A percentile compares a stretch with the other conserved stretches of the same genome.
Evolutionary conservation across 2,329 filamentous ascomycete genomes (phyloP).

Genomic region (Fusarium nurragi): DNA sequence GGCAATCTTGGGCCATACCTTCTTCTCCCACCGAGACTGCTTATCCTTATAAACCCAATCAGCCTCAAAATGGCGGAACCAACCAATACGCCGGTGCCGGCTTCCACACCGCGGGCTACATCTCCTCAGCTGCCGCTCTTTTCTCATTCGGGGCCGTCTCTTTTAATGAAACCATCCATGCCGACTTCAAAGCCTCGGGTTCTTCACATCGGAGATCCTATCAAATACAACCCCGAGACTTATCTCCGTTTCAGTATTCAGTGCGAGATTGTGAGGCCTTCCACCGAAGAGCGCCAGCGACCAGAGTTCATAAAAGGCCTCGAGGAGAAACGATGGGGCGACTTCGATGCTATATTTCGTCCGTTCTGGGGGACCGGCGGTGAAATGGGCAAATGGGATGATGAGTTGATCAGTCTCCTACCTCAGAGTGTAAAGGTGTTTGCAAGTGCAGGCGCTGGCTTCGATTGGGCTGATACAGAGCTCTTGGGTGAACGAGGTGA

Average conservation of each 20-base stretch:
- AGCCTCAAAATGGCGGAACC: constrained; percentile 57
- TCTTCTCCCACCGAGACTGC: not conserved
- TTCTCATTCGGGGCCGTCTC: constrained; percentile 40
- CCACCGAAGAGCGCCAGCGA: constrained; percentile 60
- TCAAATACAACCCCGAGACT: constrained; percentile 60
- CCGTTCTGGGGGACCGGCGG: constrained; percentile 72
- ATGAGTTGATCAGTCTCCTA: constrained; percentile 65
- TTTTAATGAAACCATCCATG: constrained; percentile 40
- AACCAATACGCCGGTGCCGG: constrained; percentile 57
- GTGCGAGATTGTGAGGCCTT: constrained; percentile 63
- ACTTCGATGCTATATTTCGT: constrained; percentile 65
- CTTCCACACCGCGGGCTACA: constrained; percentile 55
- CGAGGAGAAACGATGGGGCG: constrained; percentile 62
- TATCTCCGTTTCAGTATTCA: constrained; percentile 55
- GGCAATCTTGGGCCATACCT: not conserved
- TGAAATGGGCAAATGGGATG: constrained; percentile 73
- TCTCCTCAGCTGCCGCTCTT: constrained; percentile 45
- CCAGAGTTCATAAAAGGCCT: constrained; percentile 60
- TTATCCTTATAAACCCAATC: constrained; percentile 1
- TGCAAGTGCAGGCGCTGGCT: constrained; percentile 71
- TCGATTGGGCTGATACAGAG: constrained; percentile 72
- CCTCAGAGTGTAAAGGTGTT: constrained; percentile 68
- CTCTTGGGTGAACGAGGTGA: constrained; percentile 68
- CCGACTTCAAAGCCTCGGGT: constrained; percentile 61
- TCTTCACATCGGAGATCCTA: constrained; percentile 77